Base-by-base conservation (phyloP, 2,329 filamentous ascomycete species). In the Simplicillium aogashimaense region DNA sequence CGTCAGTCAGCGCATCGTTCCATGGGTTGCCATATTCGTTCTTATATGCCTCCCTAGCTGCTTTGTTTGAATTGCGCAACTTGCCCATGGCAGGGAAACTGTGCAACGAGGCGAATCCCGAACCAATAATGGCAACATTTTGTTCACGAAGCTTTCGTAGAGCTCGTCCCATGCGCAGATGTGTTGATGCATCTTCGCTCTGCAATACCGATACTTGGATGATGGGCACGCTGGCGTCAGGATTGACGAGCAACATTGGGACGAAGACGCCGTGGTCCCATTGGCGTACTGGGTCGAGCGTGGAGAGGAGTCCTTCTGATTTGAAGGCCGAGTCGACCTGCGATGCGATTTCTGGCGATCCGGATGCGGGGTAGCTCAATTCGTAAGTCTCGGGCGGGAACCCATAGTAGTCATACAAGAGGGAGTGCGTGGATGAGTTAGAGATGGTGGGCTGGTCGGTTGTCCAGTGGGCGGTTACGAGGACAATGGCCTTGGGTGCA, bases 221-320 rank as follows among this genome's bases (percentile, higher is more conserved):
- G 25, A 78, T 61, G 36, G 75, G 74, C 3, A 74, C 52, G 42
- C 65, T 57, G 46, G 72, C 74, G 33, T 58, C 48, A 15, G 75
- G 74, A 41, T 69, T 56, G 48, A 73, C 67, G 34, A 78, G 69
- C 35, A 67, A 61, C 57, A 78, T 61, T 7, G 74, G 74, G 18
- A 78, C 56, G 53, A 78, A 78, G 42, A 78, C 72, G 58, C 74
- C 75, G 51, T 78, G 75, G 51, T 78, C 74, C 74, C 74, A 78
- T 43, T 67, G 60, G 32, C 67, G 63, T 42, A 54, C 38, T 12
- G 40, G 46, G 44, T 72, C 60, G 11, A 71, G 55, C 11, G 45
- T 45, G 2, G 63, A 56, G 12, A 54, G 46, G 0, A 78, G 53
- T 0, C 74, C 74, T n/a, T 64, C 62, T 2, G 54, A 56, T 13